Percentiles rank a stretch among this genome's conserved stretches.
phyloP scores from a whole-genome alignment of 2,329 filamentous ascomycete species.

The Monilinia vaccinii-corymbosi region DNA sequence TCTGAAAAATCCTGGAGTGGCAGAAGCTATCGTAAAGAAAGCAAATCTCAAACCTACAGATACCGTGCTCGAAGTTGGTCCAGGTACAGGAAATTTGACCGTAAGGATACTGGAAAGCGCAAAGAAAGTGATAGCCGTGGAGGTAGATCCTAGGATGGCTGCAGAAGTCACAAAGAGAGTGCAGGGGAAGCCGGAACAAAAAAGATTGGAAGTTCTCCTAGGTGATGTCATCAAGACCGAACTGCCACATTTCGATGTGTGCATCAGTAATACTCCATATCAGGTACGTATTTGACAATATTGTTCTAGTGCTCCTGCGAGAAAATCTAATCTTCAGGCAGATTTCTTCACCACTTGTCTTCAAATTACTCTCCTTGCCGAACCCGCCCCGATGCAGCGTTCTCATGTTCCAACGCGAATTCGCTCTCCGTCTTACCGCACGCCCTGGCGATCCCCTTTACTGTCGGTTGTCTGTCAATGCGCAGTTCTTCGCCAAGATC shows the following conservation, averaged over 20 bases:
- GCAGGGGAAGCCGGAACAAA: constrained; percentile 76
- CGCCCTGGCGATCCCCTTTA: constrained; percentile 83
- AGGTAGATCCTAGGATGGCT: constrained; percentile 86
- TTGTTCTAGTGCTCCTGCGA: constrained; percentile 11
- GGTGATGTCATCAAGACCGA: constrained; percentile 89
- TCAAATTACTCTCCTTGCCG: constrained; percentile 70
- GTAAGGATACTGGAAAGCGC: constrained; percentile 82
- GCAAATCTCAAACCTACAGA: constrained; percentile 84
- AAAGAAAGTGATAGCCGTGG: constrained; percentile 73
- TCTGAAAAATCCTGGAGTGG: constrained; percentile 82
- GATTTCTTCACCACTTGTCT: constrained; percentile 87
- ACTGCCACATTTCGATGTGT: constrained; percentile 66
- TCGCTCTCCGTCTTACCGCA: constrained; percentile 82
- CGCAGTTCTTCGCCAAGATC: constrained; percentile 80
- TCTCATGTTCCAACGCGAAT: constrained; percentile 96
- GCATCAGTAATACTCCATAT: constrained; percentile 61
- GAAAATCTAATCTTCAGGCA: constrained; percentile 28
- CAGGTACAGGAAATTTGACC: constrained; percentile 82
- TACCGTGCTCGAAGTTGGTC: constrained; percentile 84
- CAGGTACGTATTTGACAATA: constrained; percentile 36
- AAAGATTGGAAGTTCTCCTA: constrained; percentile 76
- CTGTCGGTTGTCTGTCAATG: constrained; percentile 83
- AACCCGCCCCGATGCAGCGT: constrained; percentile 77
- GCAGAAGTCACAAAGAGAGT: constrained; percentile 91
- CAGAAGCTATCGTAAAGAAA: constrained; percentile 76